Percentiles rank a stretch among this genome's conserved stretches.
phyloP scores from a whole-genome alignment of 23 red algal genomes.

The Gracilaria gracilis region DNA sequence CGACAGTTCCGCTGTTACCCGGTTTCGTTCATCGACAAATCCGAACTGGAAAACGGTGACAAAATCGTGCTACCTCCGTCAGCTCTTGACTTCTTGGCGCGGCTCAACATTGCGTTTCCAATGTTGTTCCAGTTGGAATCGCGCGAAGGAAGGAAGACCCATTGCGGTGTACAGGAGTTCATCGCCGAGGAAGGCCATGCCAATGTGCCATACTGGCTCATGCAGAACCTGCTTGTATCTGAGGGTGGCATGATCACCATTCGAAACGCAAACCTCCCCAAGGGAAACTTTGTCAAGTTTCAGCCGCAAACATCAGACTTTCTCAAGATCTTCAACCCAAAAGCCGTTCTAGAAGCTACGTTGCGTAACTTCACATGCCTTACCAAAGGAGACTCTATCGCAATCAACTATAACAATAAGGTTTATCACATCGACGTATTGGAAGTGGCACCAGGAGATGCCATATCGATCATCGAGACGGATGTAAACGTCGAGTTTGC shows the following conservation, averaged over 20 bases:
- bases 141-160: conserved; percentile 71
- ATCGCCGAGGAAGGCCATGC: conserved; percentile 95
- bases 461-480: conserved; percentile 96
- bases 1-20: conserved; percentile 90
- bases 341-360: conserved; percentile 92
- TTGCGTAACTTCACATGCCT: conserved; percentile 93
- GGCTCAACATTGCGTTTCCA: conserved; percentile 86
- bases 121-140: conserved; percentile 91
- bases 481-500: conserved; percentile 99
- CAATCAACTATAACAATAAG: conserved; percentile 96
- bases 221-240: conserved; percentile 84
- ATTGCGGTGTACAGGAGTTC: conserved; percentile 97
- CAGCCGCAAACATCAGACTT: conserved; percentile 95
- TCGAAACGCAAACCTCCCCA: conserved; percentile 82
- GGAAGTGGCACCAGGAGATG: conserved; percentile 83
- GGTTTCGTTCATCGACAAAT: conserved; percentile 94
- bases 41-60: conserved; percentile 93
- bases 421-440: conserved; percentile 89
- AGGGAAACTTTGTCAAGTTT: conserved; percentile 96
- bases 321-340: conserved; percentile 90
- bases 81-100: conserved; percentile 79
- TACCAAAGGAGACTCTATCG: conserved; percentile 91
- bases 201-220: conserved; percentile 96
- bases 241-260: conserved; percentile 91
- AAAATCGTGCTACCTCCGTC: conserved; percentile 95